phyloP scores from a whole-genome alignment of 352 stramenopile genomes.

The Phytophthora sojae region DNA sequence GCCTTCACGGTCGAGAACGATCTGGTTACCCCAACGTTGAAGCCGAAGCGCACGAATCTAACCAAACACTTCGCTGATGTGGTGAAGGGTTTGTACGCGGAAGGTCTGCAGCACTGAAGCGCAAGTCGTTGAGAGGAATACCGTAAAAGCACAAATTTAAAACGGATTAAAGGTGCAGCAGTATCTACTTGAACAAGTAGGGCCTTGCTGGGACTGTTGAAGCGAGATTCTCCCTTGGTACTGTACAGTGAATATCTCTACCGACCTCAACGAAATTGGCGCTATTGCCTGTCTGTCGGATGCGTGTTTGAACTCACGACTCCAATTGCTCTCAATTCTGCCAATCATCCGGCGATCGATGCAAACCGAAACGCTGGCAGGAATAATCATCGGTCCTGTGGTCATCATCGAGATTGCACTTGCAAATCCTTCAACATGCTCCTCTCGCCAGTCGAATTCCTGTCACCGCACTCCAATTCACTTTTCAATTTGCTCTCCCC shows the following conservation, averaged over 20 bases:
- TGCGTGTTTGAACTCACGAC: constrained; percentile 23
- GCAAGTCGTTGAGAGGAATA: background rate
- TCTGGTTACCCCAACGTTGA: background rate
- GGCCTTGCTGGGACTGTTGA: too few relatives aligned
- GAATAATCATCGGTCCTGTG: constrained; percentile 16
- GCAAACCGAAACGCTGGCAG: background rate
- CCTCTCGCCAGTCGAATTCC: constrained; percentile 11
- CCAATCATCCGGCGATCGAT: background rate
- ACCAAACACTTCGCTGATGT: constrained; percentile 52
- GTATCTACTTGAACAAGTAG: too few relatives aligned
- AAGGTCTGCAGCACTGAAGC: background rate
- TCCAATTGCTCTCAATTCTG: background rate
- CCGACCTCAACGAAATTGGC: background rate
- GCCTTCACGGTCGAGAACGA: background rate
- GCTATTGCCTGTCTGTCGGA: constrained; percentile 14
- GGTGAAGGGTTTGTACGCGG: constrained; percentile 60
- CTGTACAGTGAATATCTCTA: background rate
- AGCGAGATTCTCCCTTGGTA: too few relatives aligned
- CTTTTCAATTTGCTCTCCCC: constrained; percentile 19
- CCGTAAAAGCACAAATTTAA: too few relatives aligned
- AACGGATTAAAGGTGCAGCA: too few relatives aligned
- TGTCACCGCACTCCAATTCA: constrained; percentile 6
- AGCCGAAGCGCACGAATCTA: background rate
- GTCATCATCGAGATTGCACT: constrained; percentile 29
- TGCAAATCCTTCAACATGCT: constrained; percentile 32